These are phyloP conservation scores for Naganishia albida DNA, from an alignment of 1,284 basidiomycete genomes.

Conservation along the genomic window DNA sequence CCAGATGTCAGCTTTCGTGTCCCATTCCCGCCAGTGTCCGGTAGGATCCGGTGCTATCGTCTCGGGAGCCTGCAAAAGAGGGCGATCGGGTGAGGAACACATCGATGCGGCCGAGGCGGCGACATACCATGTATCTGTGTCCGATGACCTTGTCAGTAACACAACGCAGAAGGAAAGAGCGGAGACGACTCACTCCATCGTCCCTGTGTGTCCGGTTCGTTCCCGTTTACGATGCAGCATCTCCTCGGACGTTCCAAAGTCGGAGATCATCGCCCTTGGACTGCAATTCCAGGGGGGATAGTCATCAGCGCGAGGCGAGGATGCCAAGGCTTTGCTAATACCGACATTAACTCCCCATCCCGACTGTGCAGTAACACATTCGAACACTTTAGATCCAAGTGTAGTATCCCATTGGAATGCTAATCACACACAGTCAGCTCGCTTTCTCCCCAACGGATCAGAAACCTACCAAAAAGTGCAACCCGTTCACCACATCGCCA, in stretches of 20 bases:
- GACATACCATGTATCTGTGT: conserved; percentile 46
- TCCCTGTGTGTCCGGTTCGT: conserved; percentile 88
- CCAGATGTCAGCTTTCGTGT: conserved; percentile 70
- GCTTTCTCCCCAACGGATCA: not conserved
- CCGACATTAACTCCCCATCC: conserved; percentile 71
- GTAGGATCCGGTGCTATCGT: conserved; percentile 60
- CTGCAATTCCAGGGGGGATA: conserved; percentile 40
- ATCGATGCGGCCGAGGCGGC: too few species aligned
- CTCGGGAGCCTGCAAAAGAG: conserved; percentile 65
- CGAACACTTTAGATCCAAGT: conserved; percentile 88
- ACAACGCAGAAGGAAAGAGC: not conserved
- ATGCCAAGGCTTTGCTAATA: not conserved
- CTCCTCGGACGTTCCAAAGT: conserved; percentile 91
- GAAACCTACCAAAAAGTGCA: conserved; percentile 73
- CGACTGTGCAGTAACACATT: conserved; percentile 92
- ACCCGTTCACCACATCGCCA: conserved; percentile 71
- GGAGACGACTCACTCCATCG: conserved; percentile 61
- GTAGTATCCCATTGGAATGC: conserved; percentile 82
- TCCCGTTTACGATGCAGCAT: conserved; percentile 69
- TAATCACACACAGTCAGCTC: conserved; percentile 44
- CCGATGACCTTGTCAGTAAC: not conserved
- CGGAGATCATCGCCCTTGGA: conserved; percentile 77
- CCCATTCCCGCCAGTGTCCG: conserved; percentile 69
- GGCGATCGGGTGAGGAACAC: not conserved
- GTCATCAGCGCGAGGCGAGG: not conserved